Conservation (phyloP, 2,329 filamentous ascomycete species). For the Fusarium nodosum region DNA sequence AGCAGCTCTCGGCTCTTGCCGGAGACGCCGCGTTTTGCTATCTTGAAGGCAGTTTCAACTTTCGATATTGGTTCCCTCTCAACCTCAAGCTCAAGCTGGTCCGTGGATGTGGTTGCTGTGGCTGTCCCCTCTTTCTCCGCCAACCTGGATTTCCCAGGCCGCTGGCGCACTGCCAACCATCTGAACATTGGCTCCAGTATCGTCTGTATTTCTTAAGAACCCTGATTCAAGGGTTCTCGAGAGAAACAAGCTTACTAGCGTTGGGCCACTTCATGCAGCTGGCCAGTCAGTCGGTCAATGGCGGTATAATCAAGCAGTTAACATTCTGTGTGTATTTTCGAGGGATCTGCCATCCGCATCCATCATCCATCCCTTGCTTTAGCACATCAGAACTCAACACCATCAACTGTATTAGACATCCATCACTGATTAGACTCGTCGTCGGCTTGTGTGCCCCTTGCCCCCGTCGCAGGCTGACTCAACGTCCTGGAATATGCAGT, state of each 20-base stretch:
- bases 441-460: constrained; percentile 45
- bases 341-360: constrained; percentile 33
- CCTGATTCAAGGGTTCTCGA: constrained; percentile 22
- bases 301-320: constrained; percentile 12
- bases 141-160: constrained; percentile 26
- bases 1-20: constrained; percentile 15
- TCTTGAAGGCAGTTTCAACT: background rate
- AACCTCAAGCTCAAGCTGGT: background rate
- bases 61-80: constrained; percentile 19
- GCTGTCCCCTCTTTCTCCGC: constrained; percentile 19
- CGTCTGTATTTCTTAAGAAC: constrained; percentile 22
- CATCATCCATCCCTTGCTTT: constrained; percentile 41
- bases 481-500: constrained; percentile 40
- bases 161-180: constrained; percentile 21
- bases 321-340: constrained; percentile 12
- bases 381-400: constrained; percentile 38
- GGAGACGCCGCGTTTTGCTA: constrained; percentile 18
- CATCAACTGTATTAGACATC: constrained; percentile 32
- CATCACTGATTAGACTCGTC: constrained; percentile 29
- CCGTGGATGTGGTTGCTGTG: constrained; percentile 6
- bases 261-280: constrained; percentile 32
- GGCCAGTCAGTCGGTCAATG: constrained; percentile 25
- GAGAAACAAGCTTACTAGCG: constrained; percentile 36
- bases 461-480: constrained; percentile 35
- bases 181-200: constrained; percentile 9